These are phyloP conservation scores for Entophlyctis luteolus DNA, from an alignment of 192 early-diverging fungal species.

Conservation along the genomic window DNA sequence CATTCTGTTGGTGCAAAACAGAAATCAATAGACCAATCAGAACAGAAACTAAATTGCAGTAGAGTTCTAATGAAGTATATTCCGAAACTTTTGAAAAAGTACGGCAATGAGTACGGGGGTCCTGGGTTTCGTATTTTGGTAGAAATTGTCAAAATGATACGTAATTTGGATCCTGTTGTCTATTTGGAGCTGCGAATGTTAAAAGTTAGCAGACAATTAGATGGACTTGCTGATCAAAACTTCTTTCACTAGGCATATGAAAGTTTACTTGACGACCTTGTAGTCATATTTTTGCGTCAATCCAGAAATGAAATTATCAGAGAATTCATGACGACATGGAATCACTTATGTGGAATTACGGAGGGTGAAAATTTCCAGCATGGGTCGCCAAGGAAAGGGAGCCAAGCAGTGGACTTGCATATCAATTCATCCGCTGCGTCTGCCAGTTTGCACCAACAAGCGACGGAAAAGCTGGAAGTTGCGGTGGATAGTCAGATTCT, in stretches of 20 bases:
- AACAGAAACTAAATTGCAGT: slow-evolving; percentile 11
- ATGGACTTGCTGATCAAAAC: neutral
- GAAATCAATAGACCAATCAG: neutral
- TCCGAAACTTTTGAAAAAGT: slow-evolving; percentile 40
- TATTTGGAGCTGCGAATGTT: slow-evolving; percentile 43
- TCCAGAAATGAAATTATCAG: slow-evolving; percentile 25
- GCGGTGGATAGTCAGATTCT: neutral
- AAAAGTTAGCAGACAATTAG: slow-evolving; percentile 23
- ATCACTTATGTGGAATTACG: slow-evolving; percentile 6
- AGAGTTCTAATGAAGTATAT: slow-evolving; percentile 29
- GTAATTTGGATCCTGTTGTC: slow-evolving; percentile 30
- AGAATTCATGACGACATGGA: slow-evolving; percentile 31
- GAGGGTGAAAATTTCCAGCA: neutral
- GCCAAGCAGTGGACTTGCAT: slow-evolving; percentile 7
- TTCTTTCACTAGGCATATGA: slow-evolving; percentile 30
- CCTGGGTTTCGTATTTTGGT: slow-evolving; percentile 17
- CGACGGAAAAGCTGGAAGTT: slow-evolving; percentile 11
- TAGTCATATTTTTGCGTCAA: slow-evolving; percentile 34
- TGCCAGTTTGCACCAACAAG: neutral
- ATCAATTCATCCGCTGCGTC: neutral
- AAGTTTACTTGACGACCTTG: slow-evolving; percentile 33
- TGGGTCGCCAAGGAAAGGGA: neutral
- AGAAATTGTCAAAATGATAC: slow-evolving; percentile 30
- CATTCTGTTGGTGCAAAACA: neutral
- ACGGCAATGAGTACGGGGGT: slow-evolving; percentile 32